phyloP scores from a whole-genome alignment of 306 rosid species.

The Begonia loranthoides region DNA sequence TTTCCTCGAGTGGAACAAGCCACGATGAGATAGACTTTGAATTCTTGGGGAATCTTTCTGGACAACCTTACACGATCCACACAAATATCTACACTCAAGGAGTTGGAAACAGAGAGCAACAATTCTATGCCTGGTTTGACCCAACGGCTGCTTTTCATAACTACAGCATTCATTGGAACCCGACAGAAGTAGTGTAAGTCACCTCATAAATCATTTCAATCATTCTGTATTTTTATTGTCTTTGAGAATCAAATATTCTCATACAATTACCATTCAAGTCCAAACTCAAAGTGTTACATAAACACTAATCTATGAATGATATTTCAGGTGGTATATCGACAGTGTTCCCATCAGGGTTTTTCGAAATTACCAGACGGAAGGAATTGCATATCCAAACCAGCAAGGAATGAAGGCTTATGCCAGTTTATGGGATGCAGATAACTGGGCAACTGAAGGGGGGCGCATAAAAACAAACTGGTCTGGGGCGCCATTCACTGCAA shows the following conservation, averaged over 20 bases:
- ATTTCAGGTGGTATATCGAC: slow-evolving; percentile 66
- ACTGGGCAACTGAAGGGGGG: slow-evolving; percentile 87
- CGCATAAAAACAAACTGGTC: slow-evolving; percentile 52
- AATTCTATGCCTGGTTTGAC: slow-evolving; percentile 77
- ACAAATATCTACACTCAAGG: slow-evolving; percentile 61
- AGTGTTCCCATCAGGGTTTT: slow-evolving; percentile 65
- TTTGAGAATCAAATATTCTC: too few relatives aligned
- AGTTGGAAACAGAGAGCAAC: slow-evolving; percentile 70
- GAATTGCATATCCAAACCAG: slow-evolving; percentile 54
- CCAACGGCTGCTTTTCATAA: slow-evolving; percentile 74
- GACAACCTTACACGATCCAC: slow-evolving; percentile 71
- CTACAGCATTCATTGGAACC: slow-evolving; percentile 93
- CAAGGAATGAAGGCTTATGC: slow-evolving; percentile 67
- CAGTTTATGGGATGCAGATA: slow-evolving; percentile 66
- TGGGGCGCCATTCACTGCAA: slow-evolving; percentile 55
- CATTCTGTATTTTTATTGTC: too few relatives aligned
- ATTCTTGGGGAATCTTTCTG: slow-evolving; percentile 71
- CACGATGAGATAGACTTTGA: slow-evolving; percentile 91
- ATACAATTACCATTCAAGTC: too few relatives aligned
- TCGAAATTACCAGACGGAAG: slow-evolving; percentile 42
- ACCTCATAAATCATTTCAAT: neutral
- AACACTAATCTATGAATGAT: neutral
- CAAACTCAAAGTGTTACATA: too few relatives aligned
- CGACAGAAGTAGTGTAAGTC: slow-evolving; percentile 59
- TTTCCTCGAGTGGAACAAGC: slow-evolving; percentile 50